Percentiles rank a stretch among this genome's conserved stretches.
phyloP scores from a whole-genome alignment of 2,329 filamentous ascomycete genomes.

The Paecilomyces niveus region DNA sequence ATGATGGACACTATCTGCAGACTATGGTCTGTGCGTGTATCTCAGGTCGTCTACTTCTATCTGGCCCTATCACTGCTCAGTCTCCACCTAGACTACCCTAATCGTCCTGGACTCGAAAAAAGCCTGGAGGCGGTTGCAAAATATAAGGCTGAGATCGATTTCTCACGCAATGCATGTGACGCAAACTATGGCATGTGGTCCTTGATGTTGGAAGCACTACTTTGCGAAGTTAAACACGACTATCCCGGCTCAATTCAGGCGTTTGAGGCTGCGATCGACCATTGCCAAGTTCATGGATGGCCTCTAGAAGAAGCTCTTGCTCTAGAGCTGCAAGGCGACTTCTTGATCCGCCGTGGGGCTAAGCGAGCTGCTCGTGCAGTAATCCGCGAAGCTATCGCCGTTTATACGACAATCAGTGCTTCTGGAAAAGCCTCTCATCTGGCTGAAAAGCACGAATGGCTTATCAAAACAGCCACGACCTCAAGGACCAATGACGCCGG shows the following conservation, averaged over 20 bases:
- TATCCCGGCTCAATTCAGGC: conserved; percentile 38
- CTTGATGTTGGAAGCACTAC: conserved; percentile 48
- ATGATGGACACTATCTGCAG: conserved; percentile 35
- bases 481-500: conserved; percentile 47
- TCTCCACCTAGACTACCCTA: conserved; percentile 36
- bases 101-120: conserved; percentile 35
- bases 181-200: conserved; percentile 56
- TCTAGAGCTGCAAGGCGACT: conserved; percentile 57
- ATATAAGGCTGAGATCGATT: conserved; percentile 48
- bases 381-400: conserved; percentile 51
- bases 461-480: conserved; percentile 49
- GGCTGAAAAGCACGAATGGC: conserved; percentile 52
- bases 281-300: conserved; percentile 52
- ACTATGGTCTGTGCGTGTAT: conserved; percentile 41
- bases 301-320: conserved; percentile 53
- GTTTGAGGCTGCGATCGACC: conserved; percentile 48
- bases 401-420: conserved; percentile 53
- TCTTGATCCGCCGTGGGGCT: conserved; percentile 49
- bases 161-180: conserved; percentile 47
- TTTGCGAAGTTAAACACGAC: conserved; percentile 44
- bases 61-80: conserved; percentile 37
- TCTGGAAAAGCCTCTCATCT: conserved; percentile 53
- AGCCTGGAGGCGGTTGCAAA: conserved; percentile 42
- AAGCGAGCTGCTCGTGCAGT: conserved; percentile 52
- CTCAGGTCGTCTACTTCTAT: conserved; percentile 40